Conservation (phyloP, 1,284 basidiomycete species). For the Trametes versicolor region DNA sequence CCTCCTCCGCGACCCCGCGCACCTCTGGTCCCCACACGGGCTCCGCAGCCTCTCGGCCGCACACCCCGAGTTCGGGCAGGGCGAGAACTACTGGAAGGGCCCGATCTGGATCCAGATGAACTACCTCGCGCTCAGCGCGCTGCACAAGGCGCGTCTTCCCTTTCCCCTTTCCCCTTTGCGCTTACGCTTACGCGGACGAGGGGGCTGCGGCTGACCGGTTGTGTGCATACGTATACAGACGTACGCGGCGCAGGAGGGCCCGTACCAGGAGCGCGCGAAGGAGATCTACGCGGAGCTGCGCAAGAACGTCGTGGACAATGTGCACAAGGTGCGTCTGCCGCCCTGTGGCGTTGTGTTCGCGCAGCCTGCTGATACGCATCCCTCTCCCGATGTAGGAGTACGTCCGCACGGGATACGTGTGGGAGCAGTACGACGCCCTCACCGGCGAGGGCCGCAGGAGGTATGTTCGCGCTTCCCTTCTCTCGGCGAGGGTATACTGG, state of each 20-base stretch:
- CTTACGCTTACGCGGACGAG: neutral
- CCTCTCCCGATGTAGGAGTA: constrained; percentile 74
- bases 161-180: neutral
- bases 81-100: constrained; percentile 97
- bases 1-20: constrained; percentile 79
- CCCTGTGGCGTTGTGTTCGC: neutral
- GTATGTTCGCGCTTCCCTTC: constrained; percentile 46
- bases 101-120: constrained; percentile 98
- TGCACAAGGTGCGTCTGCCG: constrained; percentile 72
- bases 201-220: neutral
- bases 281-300: constrained; percentile 85
- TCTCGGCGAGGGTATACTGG: too few relatives aligned
- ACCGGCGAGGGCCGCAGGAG: constrained; percentile 88
- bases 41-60: constrained; percentile 86
- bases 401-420: constrained; percentile 90
- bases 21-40: constrained; percentile 92
- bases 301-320: constrained; percentile 86
- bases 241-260: constrained; percentile 84
- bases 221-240: constrained; percentile 57
- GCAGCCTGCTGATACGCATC: neutral
- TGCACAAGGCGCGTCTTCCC: constrained; percentile 68
- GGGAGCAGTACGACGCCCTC: constrained; percentile 93
- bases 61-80: constrained; percentile 89
- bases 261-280: constrained; percentile 77
- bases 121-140: constrained; percentile 83